Percentiles rank a stretch among this genome's conserved stretches.
Conservation (phyloP, 1,139 yeast species). For the Suhomyces bribrorum region DNA sequence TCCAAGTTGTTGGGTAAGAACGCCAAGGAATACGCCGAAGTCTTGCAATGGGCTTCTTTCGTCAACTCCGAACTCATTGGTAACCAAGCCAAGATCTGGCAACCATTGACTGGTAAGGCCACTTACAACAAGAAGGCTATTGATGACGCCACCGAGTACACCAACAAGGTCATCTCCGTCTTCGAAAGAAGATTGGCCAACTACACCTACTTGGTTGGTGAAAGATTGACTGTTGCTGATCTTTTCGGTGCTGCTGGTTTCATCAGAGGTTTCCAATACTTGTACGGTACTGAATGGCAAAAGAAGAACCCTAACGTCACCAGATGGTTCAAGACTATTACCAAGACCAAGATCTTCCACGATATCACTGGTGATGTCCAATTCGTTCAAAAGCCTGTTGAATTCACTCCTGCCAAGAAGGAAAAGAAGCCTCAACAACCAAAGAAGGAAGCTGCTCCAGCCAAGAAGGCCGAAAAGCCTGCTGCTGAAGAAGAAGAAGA, state of each 20-base stretch:
- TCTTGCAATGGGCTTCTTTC: constrained; percentile 82
- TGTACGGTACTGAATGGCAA: constrained; percentile 81
- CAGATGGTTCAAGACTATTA: constrained; percentile 86
- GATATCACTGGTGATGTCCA: constrained; percentile 44
- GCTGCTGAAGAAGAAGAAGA: constrained; percentile 40
- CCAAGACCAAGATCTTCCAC: constrained; percentile 55
- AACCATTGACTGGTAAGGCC: constrained; percentile 35
- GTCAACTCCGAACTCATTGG: constrained; percentile 69
- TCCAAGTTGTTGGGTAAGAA: constrained; percentile 60
- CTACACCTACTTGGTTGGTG: constrained; percentile 89
- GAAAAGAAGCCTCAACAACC: constrained; percentile 70
- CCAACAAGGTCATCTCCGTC: constrained; percentile 44
- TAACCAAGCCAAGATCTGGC: constrained; percentile 36
- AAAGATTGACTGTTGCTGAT: constrained; percentile 86
- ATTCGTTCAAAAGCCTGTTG: constrained; percentile 66
- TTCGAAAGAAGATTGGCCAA: constrained; percentile 67
- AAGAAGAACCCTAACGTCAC: constrained; percentile 67
- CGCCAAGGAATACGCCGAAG: constrained; percentile 65
- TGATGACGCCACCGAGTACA: constrained; percentile 51
- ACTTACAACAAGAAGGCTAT: constrained; percentile 80
- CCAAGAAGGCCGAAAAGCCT: constrained; percentile 30
- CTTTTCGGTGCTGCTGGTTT: constrained; percentile 60
- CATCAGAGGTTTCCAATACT: constrained; percentile 62
- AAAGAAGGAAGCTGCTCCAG: constrained; percentile 61
- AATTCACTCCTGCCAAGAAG: constrained; percentile 78